Percentiles rank a stretch among this genome's conserved stretches.
Evolutionary conservation across 2,329 filamentous ascomycete species (phyloP).

Genomic region (Penicillium crustosum): DNA sequence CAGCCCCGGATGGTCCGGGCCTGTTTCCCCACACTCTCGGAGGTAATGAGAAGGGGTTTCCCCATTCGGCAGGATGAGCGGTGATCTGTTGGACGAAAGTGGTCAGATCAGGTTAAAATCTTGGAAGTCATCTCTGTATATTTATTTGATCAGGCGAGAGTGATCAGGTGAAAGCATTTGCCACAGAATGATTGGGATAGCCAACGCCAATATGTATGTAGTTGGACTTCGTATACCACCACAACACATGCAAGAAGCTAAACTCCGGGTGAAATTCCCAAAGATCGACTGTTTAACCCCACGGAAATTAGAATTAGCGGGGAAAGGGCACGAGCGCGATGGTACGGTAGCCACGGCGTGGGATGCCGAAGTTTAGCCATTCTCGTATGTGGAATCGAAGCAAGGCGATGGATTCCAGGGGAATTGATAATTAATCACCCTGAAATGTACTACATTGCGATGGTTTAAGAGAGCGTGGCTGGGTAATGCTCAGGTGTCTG

Average conservation of each 20-base stretch:
- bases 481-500: neutral
- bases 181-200: neutral
- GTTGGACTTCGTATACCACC: neutral
- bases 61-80: neutral
- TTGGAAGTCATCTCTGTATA: neutral
- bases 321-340: neutral
- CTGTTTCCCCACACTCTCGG: neutral
- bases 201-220: neutral
- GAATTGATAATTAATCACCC: no score
- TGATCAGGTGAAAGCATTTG: neutral
- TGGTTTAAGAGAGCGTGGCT: neutral
- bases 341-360: neutral
- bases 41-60: neutral
- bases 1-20: neutral
- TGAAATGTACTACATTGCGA: neutral
- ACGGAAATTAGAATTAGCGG: neutral
- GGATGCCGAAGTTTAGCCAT: neutral
- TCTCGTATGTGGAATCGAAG: neutral
- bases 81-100: neutral
- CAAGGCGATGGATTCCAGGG: neutral
- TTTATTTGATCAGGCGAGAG: neutral
- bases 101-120: neutral
- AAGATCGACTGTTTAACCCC: neutral
- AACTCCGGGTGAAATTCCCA: neutral
- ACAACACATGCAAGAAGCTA: neutral